These are phyloP conservation scores for Paraleonurus japonicus DNA, from an alignment of 257 asterid species.

Conservation along the genomic window DNA sequence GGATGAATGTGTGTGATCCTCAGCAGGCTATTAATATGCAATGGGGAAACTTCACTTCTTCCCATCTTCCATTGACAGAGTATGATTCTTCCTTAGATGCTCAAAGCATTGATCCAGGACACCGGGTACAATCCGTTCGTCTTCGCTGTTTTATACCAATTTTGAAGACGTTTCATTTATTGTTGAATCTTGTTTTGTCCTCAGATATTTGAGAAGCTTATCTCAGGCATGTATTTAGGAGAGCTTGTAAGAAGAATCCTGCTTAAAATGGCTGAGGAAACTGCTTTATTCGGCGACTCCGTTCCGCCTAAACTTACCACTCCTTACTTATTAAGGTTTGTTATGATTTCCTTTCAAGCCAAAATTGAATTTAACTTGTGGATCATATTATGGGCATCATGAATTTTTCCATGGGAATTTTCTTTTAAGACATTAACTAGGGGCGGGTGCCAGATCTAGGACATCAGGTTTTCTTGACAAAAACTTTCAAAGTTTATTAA, in stretches of 20 bases:
- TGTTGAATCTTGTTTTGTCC: not conserved
- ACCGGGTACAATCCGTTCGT: slow-evolving; percentile 31
- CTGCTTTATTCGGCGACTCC: slow-evolving; percentile 58
- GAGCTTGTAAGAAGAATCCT: slow-evolving; percentile 76
- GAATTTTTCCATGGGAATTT: not conserved
- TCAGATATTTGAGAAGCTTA: slow-evolving; percentile 79
- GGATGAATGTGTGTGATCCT: slow-evolving; percentile 6
- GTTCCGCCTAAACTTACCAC: slow-evolving; percentile 58
- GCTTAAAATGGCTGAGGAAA: slow-evolving; percentile 61
- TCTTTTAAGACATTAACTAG: too few species aligned
- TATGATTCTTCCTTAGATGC: slow-evolving; percentile 55
- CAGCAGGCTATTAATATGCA: slow-evolving; percentile 65
- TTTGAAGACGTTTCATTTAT: not conserved
- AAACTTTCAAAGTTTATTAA: too few species aligned
- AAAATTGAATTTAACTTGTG: not conserved
- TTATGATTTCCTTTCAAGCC: not conserved
- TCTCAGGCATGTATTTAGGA: slow-evolving; percentile 72
- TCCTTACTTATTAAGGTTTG: slow-evolving; percentile 58
- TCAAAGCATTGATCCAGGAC: slow-evolving; percentile 58
- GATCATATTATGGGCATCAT: not conserved
- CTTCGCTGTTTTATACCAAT: not conserved
- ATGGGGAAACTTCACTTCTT: slow-evolving; percentile 68
- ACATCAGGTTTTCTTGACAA: too few species aligned
- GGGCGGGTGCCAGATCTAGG: too few species aligned
- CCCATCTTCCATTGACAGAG: slow-evolving; percentile 67